Evolutionary conservation across 805 yeast genomes (phyloP), one percentile per base, ranked within the genome.

Genomic region (Schizosaccharomyces cryophilus): DNA sequence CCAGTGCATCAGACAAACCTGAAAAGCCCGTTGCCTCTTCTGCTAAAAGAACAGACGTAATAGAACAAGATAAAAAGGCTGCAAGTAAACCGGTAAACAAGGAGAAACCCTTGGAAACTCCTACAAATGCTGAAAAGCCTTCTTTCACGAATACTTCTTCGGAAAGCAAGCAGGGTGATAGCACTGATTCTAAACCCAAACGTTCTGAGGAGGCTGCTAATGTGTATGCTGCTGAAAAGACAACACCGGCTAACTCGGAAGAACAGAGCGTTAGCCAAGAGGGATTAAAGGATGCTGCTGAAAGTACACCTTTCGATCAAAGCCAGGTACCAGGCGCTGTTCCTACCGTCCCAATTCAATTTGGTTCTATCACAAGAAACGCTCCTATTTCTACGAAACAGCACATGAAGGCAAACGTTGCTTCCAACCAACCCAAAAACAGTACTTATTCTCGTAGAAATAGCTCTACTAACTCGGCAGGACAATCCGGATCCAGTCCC

Each of bases 281-380:
- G 40, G 15, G 13, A 35, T 3, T 15, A 35, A 35, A 35, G 40
- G 40, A 35, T 35, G 40, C 40, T 35, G 17, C 13, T 9, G 40
- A 35, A 35, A 35, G 40, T 7, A 45, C 21, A 7, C 26, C 51
- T 9, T 19, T 24, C 17, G 9, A n/a, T 24, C 51, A 45, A 45
- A 24, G 17, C 9, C 21, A n/a, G 17, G 3, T 24, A 45, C 35
- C 35, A 19, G 13, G 13, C 40, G 2, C 56, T 21, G 1, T 51
- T 7, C 26, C 58, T 48, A 56, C 62, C 11, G 61, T 62, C 6
- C 60, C 62, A 7, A 62, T 64, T 38, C 66, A 62, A 60, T 64
- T 64, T 51, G 66, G 66, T 26, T 61, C 66, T 3, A 63, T 64
- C 42, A 60, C 60, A 29, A 60, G 61, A 17, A 42, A 51, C 59